These are phyloP conservation scores for Xylariaceae sp. DNA, from an alignment of 2,329 filamentous ascomycete species.

Conservation along the genomic window DNA sequence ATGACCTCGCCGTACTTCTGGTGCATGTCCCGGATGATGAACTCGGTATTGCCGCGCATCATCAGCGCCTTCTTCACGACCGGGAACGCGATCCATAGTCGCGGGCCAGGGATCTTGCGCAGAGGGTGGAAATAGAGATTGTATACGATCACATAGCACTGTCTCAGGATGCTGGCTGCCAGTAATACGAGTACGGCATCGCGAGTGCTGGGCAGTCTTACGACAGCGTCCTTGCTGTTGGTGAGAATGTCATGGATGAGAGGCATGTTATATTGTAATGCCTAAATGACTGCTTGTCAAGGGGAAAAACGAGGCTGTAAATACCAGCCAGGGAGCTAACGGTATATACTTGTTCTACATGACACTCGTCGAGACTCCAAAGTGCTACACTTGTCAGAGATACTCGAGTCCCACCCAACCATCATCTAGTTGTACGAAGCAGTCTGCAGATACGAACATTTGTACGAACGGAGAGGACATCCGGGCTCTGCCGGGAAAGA, in stretches of 20 bases:
- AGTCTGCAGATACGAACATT: no score
- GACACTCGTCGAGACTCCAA: no score
- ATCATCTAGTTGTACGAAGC: no score
- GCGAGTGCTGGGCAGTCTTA: not conserved
- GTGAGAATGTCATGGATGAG: not conserved
- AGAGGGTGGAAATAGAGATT: constrained; percentile 29
- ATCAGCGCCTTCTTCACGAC: constrained; percentile 12
- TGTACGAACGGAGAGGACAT: no score
- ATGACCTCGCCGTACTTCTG: constrained; percentile 29
- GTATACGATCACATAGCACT: constrained; percentile 13
- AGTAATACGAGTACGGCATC: not conserved
- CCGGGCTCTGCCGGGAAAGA: no score
- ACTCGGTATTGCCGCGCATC: constrained; percentile 17
- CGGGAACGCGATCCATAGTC: constrained; percentile 23
- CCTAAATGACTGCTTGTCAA: not conserved
- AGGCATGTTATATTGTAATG: not conserved
- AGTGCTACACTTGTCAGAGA: no score
- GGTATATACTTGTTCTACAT: no score
- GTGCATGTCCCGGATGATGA: constrained; percentile 19
- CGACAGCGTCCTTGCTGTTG: not conserved
- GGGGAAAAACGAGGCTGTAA: no score
- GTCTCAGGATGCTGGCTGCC: not conserved
- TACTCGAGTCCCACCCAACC: no score
- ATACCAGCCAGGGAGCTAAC: no score
- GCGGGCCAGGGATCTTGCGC: constrained; percentile 20